Evolutionary conservation across 2,329 filamentous ascomycete species (phyloP).

Genomic region (Bimuria novae-zelandiae): DNA sequence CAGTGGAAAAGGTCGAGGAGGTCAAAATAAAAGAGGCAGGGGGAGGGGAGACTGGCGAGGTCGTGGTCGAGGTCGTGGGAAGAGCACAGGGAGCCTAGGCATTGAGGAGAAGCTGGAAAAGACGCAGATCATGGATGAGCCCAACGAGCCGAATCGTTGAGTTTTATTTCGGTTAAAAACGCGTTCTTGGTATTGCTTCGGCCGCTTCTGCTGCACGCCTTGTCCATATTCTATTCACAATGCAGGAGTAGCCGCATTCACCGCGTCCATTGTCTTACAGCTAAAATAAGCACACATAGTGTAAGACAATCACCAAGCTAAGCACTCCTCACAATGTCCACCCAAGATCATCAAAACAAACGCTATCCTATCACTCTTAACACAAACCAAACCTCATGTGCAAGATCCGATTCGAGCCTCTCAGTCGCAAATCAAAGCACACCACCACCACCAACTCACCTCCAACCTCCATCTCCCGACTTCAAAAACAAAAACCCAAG

Average conservation of each 20-base stretch:
- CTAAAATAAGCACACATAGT: neutral
- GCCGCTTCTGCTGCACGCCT: too few species aligned
- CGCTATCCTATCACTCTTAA: neutral
- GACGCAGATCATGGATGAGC: neutral
- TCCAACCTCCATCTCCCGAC: neutral
- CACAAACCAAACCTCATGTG: neutral
- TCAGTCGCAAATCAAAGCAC: neutral
- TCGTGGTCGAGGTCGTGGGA: constrained; percentile 10
- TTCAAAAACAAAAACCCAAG: neutral
- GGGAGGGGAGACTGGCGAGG: constrained; percentile 20
- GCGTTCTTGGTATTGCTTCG: too few species aligned
- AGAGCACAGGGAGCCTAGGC: constrained; percentile 14
- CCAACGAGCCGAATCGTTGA: neutral
- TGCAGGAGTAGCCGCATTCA: neutral
- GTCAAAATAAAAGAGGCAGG: constrained; percentile 21
- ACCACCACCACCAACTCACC: neutral
- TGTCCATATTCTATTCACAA: too few species aligned
- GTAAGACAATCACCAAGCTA: neutral
- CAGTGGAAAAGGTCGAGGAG: constrained; percentile 28
- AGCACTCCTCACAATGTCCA: neutral
- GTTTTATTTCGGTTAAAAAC: too few species aligned
- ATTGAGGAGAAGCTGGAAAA: constrained; percentile 14
- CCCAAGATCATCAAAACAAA: neutral
- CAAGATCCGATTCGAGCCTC: neutral
- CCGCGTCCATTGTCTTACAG: neutral